A percentile compares a stretch with the other conserved stretches of the same genome.
Conservation (phyloP, 169 alveolate species). For the Plasmodium gallinaceum region DNA sequence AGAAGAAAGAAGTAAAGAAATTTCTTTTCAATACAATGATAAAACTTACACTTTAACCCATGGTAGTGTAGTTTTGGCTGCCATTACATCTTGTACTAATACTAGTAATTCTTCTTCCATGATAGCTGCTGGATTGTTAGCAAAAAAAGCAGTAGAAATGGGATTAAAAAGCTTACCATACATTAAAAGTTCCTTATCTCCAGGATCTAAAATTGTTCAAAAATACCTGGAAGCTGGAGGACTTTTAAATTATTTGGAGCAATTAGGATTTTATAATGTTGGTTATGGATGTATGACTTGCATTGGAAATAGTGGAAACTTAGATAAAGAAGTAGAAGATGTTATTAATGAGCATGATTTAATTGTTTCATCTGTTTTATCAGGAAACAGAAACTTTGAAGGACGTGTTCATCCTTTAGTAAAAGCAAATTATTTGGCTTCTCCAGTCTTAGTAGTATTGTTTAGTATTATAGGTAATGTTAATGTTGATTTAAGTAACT, state of each 20-base stretch:
- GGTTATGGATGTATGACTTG: constrained; percentile 99
- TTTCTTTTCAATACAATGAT: constrained; percentile 77
- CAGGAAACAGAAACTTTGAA: constrained; percentile 97
- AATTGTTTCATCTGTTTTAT: constrained; percentile 95
- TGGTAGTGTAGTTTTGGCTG: constrained; percentile 96
- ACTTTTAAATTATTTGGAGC: constrained; percentile 90
- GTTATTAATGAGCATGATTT: constrained; percentile 91
- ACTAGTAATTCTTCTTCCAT: constrained; percentile 97
- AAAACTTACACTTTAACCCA: constrained; percentile 87
- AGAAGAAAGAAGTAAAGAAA: constrained; percentile 73
- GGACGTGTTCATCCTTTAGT: constrained; percentile 97
- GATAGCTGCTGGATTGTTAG: constrained; percentile 97
- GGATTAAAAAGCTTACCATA: constrained; percentile 94
- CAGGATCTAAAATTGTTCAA: constrained; percentile 92
- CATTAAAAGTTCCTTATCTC: constrained; percentile 95
- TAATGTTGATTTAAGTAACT: constrained; percentile 92
- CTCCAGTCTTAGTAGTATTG: constrained; percentile 98
- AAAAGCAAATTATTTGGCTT: constrained; percentile 96
- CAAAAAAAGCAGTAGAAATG: constrained; percentile 94
- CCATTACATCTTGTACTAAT: constrained; percentile 98
- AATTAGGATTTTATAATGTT: constrained; percentile 94
- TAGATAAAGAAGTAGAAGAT: constrained; percentile 93
- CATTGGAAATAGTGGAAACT: constrained; percentile 97
- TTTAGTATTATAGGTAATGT: constrained; percentile 96
- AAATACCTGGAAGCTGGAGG: constrained; percentile 88